Conservation (phyloP, 2,329 filamentous ascomycete species). For the Nemania abortiva region DNA sequence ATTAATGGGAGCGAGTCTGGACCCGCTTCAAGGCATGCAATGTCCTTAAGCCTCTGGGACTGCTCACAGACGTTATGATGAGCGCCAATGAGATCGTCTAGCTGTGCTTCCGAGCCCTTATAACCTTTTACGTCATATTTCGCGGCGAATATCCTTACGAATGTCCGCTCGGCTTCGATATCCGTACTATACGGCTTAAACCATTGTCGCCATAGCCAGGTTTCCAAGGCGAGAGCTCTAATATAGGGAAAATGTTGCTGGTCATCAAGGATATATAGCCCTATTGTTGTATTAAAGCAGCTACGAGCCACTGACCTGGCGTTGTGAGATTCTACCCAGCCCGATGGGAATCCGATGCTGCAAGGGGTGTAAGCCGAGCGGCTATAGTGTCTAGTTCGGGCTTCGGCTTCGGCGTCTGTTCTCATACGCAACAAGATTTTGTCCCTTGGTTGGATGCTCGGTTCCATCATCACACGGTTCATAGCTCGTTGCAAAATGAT, state of each 20-base stretch:
- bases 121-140: constrained; percentile 11
- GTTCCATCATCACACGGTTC: constrained; percentile 7
- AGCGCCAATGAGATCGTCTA: constrained; percentile 13
- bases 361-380: constrained; percentile 7
- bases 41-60: constrained; percentile 19
- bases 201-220: constrained; percentile 26
- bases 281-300: constrained; percentile 18
- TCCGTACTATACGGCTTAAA: constrained; percentile 16
- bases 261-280: constrained; percentile 17
- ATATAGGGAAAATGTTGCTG: constrained; percentile 3
- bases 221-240: not conserved
- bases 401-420: constrained; percentile 14
- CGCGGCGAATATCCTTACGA: constrained; percentile 9
- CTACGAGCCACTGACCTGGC: not conserved
- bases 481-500: constrained; percentile 2
- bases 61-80: constrained; percentile 30
- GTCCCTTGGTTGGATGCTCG: constrained; percentile 6
- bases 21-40: constrained; percentile 4
- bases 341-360: constrained; percentile 9
- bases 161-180: constrained; percentile 4
- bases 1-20: constrained; percentile 13
- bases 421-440: constrained; percentile 19
- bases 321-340: not conserved
- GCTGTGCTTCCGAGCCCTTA: constrained; percentile 6
- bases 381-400: not conserved